Evolutionary conservation across 2,329 filamentous ascomycete species (phyloP).

Genomic region (Aureobasidium sp.): DNA sequence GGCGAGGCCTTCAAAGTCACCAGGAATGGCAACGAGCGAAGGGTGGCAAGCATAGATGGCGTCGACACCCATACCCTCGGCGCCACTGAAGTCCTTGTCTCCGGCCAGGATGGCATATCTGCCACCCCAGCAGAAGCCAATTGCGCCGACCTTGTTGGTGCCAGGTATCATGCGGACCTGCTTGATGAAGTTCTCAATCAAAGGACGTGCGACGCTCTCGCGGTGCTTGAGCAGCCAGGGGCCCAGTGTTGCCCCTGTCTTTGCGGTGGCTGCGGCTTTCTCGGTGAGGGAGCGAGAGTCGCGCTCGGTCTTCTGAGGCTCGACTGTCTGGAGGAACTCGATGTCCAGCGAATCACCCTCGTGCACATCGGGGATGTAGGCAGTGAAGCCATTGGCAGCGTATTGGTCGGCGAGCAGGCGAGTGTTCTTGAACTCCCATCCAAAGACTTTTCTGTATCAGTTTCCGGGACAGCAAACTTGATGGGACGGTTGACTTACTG

Average conservation of each 20-base stretch:
- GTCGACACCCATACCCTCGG: constrained; percentile 32
- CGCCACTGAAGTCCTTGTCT: constrained; percentile 21
- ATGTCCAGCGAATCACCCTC: constrained; percentile 35
- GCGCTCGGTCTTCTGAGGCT: constrained; percentile 36
- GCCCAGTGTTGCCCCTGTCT: constrained; percentile 34
- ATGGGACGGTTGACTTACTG: constrained; percentile 25
- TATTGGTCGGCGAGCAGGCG: constrained; percentile 43
- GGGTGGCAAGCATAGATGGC: constrained; percentile 39
- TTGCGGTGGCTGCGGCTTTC: constrained; percentile 36
- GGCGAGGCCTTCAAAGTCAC: constrained; percentile 35
- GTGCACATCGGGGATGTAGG: constrained; percentile 41
- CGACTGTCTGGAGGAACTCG: constrained; percentile 36
- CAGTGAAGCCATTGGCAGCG: constrained; percentile 40
- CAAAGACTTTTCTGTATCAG: constrained; percentile 34
- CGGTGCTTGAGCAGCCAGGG: constrained; percentile 40
- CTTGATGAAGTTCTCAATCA: constrained; percentile 40
- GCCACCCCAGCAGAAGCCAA: constrained; percentile 45
- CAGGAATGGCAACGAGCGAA: constrained; percentile 36
- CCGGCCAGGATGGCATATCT: constrained; percentile 33
- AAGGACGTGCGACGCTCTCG: constrained; percentile 35
- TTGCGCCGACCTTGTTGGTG: constrained; percentile 38
- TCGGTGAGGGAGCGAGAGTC: constrained; percentile 32
- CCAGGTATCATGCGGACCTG: constrained; percentile 33
- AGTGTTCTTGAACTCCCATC: constrained; percentile 42
- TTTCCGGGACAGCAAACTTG: neutral